Percentiles rank a stretch among this genome's conserved stretches.
phyloP scores from a whole-genome alignment of 345 rosid species.

The Euphorbia tirucalli region DNA sequence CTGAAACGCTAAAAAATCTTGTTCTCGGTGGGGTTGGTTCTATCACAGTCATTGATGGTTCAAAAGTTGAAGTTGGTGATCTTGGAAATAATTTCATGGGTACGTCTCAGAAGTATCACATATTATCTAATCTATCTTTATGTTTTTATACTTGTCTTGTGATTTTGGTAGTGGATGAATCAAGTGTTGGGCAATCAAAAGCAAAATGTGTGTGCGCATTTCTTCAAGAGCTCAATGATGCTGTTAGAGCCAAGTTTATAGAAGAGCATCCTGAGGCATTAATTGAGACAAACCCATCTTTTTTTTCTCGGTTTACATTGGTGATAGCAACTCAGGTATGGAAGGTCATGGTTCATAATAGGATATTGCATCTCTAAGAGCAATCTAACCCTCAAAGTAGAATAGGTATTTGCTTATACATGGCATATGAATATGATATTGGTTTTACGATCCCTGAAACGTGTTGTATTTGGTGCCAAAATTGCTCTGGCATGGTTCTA shows the following conservation, averaged over 20 bases:
- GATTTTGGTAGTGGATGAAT: conserved; percentile 58
- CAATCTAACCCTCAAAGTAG: background rate
- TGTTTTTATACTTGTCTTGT: conserved; percentile 6
- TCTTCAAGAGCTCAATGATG: conserved; percentile 95
- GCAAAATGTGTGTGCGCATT: conserved; percentile 85
- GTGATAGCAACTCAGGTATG: conserved; percentile 91
- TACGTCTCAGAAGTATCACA: conserved; percentile 17
- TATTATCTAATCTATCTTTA: background rate
- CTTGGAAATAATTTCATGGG: conserved; percentile 98
- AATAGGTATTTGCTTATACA: background rate
- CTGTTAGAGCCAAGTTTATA: conserved; percentile 91
- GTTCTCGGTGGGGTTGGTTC: conserved; percentile 97
- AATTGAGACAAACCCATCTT: conserved; percentile 63
- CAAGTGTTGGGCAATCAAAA: conserved; percentile 74
- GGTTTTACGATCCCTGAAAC: background rate
- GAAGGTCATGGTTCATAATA: background rate
- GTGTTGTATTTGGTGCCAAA: background rate
- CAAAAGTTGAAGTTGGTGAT: conserved; percentile 78
- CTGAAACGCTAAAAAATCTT: conserved; percentile 90
- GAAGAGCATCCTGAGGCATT: conserved; percentile 80
- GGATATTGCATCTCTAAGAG: background rate
- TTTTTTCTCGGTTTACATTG: conserved; percentile 84
- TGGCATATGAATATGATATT: background rate
- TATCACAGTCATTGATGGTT: conserved; percentile 89
- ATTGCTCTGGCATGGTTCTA: background rate